These are phyloP conservation scores for Vicia faba DNA, from an alignment of 306 rosid genomes.

Conservation along the genomic window DNA sequence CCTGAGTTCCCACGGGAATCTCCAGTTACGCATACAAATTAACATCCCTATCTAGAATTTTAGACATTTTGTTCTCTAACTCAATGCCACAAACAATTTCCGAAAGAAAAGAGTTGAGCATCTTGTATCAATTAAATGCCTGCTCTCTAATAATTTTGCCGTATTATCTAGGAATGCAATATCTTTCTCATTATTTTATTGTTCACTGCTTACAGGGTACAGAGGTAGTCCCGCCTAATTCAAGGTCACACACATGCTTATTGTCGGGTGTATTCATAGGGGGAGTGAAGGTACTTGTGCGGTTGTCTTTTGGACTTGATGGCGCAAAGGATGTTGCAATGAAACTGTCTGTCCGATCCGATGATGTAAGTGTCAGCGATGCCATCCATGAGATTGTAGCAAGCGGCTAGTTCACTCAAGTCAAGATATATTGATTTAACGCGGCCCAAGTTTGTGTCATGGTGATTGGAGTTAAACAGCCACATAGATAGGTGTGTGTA, in stretches of 20 bases:
- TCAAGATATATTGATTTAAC: conserved; percentile 32
- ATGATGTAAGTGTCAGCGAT: conserved; percentile 71
- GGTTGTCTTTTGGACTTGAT: conserved; percentile 85
- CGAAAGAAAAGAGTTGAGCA: conserved; percentile 3
- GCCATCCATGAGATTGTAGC: conserved; percentile 92
- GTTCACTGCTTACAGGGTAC: conserved; percentile 68
- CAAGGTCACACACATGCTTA: conserved; percentile 86
- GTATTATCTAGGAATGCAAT: neutral
- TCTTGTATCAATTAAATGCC: neutral
- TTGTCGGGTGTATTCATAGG: conserved; percentile 86
- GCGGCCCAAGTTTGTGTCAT: conserved; percentile 36
- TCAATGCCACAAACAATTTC: neutral
- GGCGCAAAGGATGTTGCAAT: conserved; percentile 90
- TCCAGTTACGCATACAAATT: neutral
- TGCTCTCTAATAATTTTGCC: conserved; percentile 4
- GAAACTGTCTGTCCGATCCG: conserved; percentile 89
- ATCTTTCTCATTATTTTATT: conserved; percentile 28
- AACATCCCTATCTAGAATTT: neutral
- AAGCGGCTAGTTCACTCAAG: conserved; percentile 64
- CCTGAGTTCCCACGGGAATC: no score
- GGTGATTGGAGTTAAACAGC: conserved; percentile 41
- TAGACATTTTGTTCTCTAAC: conserved; percentile 5
- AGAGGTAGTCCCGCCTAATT: conserved; percentile 80
- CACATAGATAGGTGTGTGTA: conserved; percentile 51
- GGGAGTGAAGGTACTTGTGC: conserved; percentile 78